Evolutionary conservation across 23 red algal species (phyloP).

Genomic region (Gracilariopsis chorda): DNA sequence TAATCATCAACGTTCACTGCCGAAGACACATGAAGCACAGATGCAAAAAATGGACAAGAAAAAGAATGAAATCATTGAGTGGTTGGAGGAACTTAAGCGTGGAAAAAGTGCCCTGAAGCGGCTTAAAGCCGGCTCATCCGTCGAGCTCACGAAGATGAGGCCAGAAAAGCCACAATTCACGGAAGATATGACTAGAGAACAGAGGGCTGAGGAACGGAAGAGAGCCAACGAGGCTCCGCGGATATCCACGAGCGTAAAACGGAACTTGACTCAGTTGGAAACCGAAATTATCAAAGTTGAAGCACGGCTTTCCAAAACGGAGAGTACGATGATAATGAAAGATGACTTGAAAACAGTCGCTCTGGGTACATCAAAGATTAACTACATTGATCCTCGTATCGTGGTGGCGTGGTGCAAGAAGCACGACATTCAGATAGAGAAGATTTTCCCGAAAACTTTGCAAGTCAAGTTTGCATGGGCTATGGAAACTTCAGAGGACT

Average conservation of each 20-base stretch:
- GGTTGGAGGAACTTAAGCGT: slow-evolving; percentile 67
- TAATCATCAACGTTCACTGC: slow-evolving; percentile 92
- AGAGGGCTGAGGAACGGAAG: slow-evolving; percentile 74
- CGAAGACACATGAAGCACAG: slow-evolving; percentile 72
- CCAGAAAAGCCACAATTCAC: slow-evolving; percentile 68
- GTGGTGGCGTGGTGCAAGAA: slow-evolving; percentile 99
- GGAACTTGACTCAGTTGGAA: slow-evolving; percentile 46
- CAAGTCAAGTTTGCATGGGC: slow-evolving; percentile 94
- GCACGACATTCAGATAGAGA: slow-evolving; percentile 91
- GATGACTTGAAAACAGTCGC: slow-evolving; percentile 97
- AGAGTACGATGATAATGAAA: slow-evolving; percentile 73
- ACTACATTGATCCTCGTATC: slow-evolving; percentile 98
- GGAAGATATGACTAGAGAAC: slow-evolving; percentile 50
- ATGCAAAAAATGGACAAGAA: slow-evolving; percentile 82
- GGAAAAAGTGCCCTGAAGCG: not conserved
- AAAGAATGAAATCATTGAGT: slow-evolving; percentile 45
- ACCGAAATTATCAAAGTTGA: slow-evolving; percentile 43
- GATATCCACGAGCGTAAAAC: slow-evolving; percentile 17
- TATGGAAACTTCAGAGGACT: slow-evolving; percentile 83
- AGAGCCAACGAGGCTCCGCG: slow-evolving; percentile 72
- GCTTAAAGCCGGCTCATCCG: not conserved
- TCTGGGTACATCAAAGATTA: slow-evolving; percentile 94
- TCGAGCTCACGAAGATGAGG: slow-evolving; percentile 71
- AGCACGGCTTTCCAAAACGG: slow-evolving; percentile 66
- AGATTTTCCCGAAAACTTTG: slow-evolving; percentile 89